Evolutionary conservation across 306 rosid genomes (phyloP).

Genomic region (Casuarina equisetifolia): DNA sequence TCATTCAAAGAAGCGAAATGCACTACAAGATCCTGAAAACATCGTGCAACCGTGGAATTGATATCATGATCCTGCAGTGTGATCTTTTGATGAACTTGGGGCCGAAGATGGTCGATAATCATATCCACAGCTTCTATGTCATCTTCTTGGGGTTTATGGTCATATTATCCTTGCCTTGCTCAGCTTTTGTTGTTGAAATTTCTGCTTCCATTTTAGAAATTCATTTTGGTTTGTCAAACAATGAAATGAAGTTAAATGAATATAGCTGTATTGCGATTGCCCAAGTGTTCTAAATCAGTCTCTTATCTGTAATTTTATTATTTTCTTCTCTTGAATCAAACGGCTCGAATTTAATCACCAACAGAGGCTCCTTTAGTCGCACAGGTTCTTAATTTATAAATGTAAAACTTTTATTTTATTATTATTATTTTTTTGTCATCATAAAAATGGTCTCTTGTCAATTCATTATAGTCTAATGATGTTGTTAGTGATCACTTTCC

Average conservation of each 20-base stretch:
- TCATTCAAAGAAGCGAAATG: conserved; percentile 23
- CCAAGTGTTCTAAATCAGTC: neutral
- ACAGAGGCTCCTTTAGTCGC: neutral
- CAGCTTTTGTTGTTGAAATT: neutral
- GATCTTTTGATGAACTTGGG: conserved; percentile 30
- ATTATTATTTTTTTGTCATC: no score
- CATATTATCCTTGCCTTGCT: neutral
- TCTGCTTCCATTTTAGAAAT: neutral
- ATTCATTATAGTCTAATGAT: no score
- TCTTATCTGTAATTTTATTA: neutral
- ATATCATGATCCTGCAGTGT: conserved; percentile 22
- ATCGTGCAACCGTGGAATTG: conserved; percentile 22
- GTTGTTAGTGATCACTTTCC: no score
- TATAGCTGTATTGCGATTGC: conserved; percentile 2
- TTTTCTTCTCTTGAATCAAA: neutral
- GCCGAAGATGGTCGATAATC: conserved; percentile 25
- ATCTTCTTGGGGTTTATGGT: neutral
- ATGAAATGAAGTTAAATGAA: conserved; percentile 1
- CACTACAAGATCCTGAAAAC: conserved; percentile 13
- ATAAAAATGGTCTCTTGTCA: no score
- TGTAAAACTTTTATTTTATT: no score
- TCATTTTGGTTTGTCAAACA: neutral
- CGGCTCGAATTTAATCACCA: neutral
- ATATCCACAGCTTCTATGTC: neutral
- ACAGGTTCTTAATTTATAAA: neutral